These are phyloP conservation scores for Hirsutella rhossiliensis DNA, from an alignment of 2,329 filamentous ascomycete genomes.

Conservation along the genomic window DNA sequence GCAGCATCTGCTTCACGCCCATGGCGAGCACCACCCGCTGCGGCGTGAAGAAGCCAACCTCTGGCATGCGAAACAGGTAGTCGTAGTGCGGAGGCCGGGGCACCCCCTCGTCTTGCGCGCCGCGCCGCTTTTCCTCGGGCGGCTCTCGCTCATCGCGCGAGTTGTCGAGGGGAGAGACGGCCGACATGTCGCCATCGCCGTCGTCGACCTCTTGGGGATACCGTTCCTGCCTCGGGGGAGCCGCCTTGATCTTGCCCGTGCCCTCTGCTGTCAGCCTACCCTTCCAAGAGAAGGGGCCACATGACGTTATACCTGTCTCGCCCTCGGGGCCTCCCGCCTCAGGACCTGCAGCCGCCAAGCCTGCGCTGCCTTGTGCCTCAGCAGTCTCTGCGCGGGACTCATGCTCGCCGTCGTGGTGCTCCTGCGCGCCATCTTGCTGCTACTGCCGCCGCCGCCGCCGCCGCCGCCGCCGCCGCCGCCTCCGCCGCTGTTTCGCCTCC, in stretches of 20 bases:
- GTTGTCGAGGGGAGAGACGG: not conserved
- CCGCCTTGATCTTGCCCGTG: not conserved
- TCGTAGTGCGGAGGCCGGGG: slow-evolving; percentile 4
- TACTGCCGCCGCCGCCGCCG: slow-evolving; percentile 1
- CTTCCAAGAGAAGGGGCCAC: not conserved
- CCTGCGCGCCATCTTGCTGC: slow-evolving; percentile 2
- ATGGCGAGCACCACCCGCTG: slow-evolving; percentile 16
- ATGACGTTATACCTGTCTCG: not conserved
- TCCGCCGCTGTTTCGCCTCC: not conserved
- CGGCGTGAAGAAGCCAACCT: slow-evolving; percentile 14
- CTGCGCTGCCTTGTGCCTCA: slow-evolving; percentile 28
- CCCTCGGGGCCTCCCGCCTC: not conserved
- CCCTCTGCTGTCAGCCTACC: not conserved
- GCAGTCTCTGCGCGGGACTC: slow-evolving; percentile 27
- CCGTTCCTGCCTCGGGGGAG: not conserved
- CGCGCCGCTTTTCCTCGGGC: no score
- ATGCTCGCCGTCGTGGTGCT: slow-evolving; percentile 2
- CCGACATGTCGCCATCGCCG: not conserved
- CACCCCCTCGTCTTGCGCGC: not conserved
- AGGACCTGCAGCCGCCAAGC: slow-evolving; percentile 19
- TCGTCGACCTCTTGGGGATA: not conserved
- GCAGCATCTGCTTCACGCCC: slow-evolving; percentile 16
- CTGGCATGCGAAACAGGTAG: slow-evolving; percentile 11
- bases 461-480: not conserved
- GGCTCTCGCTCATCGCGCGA: not conserved